Base-by-base conservation (phyloP, 2,329 filamentous ascomycete species). In the Neofusicoccum cordaticola region DNA sequence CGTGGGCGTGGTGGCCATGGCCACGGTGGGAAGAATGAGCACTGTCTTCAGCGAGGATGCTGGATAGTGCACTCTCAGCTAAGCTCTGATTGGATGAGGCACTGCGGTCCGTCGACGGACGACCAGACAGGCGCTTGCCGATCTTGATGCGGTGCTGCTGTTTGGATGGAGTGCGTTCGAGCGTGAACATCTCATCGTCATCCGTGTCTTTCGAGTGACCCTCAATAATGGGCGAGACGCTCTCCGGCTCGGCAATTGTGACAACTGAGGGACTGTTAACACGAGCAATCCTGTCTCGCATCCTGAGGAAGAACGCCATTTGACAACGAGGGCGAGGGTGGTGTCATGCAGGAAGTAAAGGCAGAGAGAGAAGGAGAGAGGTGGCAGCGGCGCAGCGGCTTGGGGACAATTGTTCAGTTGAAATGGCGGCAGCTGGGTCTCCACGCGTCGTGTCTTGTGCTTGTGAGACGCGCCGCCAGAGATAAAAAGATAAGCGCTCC, bases 191-290 rank as follows among this genome's bases (percentile, higher is more conserved):
- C 35, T 82, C 79, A 17, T 66, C 63, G 19, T 77, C 74, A n/a
- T 81, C 78, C 48, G 77, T 69, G 27, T 79, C 77, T 66, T 82
- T 82, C 65, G 78, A 74, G 62, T 77, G 79, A 27, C 76, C 81
- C 31, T 78, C 76, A 66, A 82, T 77, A 66, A 81, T 68, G 42
- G 81, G 81, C 22, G 81, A 83, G 52, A 82, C 81, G 52, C 74
- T 76, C 67, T 82, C 80, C 35, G 78, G 71, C 39, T 80, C 74
- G 58, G 77, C 78, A 68, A 82, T 82, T 4, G 80, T 79, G 39
- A 82, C 80, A 66, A 77, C 81, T 83, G 68, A 62, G 60, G 58
- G 42, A 35, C 12, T 37, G 50, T 65, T 48, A 65, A 61, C 44
- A 45, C 45, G 35, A 45, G 11, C 35, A 17, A 60, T 51, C 19